Percentiles rank a stretch among this genome's conserved stretches.
phyloP scores from a whole-genome alignment of 805 yeast genomes.

The Komagataella mondaviorum region DNA sequence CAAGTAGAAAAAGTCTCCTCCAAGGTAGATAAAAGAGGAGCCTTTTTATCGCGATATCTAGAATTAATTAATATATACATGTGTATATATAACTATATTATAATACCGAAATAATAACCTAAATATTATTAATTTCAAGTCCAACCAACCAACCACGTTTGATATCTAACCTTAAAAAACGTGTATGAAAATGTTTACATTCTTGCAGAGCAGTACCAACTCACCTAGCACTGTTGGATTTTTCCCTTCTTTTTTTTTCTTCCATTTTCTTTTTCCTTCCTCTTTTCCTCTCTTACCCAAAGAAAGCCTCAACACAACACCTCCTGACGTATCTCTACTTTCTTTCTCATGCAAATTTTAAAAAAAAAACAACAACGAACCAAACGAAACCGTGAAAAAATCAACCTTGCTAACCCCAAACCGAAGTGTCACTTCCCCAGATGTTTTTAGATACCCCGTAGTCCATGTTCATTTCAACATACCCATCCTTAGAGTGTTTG shows the following conservation, averaged over 20 bases:
- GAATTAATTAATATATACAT: background rate
- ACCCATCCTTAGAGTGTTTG: background rate
- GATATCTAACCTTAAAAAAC: background rate
- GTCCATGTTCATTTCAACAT: background rate
- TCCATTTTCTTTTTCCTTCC: background rate
- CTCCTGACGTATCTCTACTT: background rate
- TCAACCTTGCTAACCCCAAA: conserved; percentile 8
- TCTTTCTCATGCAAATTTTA: background rate
- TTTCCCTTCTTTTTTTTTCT: background rate
- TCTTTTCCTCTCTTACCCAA: background rate
- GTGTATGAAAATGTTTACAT: background rate
- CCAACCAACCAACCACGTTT: background rate
- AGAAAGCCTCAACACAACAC: background rate
- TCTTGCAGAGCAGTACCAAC: background rate
- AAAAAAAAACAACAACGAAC: background rate
- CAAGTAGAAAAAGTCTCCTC: background rate
- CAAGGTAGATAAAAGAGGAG: background rate
- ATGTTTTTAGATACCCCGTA: conserved; percentile 6
- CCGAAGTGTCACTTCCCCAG: conserved; percentile 13
- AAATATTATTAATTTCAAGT: background rate
- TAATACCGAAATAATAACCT: background rate
- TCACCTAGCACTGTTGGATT: background rate
- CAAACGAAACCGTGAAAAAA: background rate
- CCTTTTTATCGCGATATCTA: background rate
- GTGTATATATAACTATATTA: background rate